These are phyloP conservation scores for Trichoderma sp. DNA, from an alignment of 2,329 filamentous ascomycete genomes.

Conservation along the genomic window DNA sequence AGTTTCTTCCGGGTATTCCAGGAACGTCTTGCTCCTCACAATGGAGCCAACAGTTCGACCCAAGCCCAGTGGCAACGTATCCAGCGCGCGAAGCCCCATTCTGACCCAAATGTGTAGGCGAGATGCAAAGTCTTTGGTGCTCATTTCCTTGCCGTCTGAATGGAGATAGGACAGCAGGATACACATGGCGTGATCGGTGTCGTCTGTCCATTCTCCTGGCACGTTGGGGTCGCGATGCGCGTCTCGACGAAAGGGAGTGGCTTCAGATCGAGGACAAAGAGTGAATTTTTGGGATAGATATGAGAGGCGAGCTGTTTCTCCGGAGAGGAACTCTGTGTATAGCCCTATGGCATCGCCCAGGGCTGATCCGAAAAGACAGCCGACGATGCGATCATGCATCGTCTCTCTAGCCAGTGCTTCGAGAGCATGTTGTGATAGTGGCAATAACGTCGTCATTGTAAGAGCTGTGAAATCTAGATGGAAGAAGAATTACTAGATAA, in stretches of 20 bases:
- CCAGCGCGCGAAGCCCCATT: conserved; percentile 46
- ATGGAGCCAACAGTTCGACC: conserved; percentile 48
- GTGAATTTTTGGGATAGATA: conserved; percentile 43
- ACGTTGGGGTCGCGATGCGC: conserved; percentile 43
- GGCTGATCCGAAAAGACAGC: conserved; percentile 49
- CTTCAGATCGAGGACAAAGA: conserved; percentile 35
- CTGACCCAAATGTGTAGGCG: conserved; percentile 48
- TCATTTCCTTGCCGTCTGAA: conserved; percentile 37
- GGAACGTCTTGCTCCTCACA: conserved; percentile 39
- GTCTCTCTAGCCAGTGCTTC: conserved; percentile 24
- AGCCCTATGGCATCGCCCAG: conserved; percentile 54
- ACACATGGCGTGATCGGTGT: conserved; percentile 53
- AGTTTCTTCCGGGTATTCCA: conserved; percentile 38
- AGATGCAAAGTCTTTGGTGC: conserved; percentile 42
- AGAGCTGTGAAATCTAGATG: too few relatives aligned
- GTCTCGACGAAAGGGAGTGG: conserved; percentile 45
- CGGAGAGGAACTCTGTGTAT: conserved; percentile 53
- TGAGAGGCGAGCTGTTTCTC: conserved; percentile 31
- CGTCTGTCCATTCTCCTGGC: conserved; percentile 51
- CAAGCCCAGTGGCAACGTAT: conserved; percentile 48
- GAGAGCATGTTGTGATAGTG: conserved; percentile 23
- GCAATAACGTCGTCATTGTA: not conserved
- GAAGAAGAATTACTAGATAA: not conserved
- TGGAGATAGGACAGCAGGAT: conserved; percentile 49
- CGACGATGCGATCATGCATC: conserved; percentile 41